Conservation (phyloP, 768 basidiomycete genomes). For the Lyophyllum decastes region DNA sequence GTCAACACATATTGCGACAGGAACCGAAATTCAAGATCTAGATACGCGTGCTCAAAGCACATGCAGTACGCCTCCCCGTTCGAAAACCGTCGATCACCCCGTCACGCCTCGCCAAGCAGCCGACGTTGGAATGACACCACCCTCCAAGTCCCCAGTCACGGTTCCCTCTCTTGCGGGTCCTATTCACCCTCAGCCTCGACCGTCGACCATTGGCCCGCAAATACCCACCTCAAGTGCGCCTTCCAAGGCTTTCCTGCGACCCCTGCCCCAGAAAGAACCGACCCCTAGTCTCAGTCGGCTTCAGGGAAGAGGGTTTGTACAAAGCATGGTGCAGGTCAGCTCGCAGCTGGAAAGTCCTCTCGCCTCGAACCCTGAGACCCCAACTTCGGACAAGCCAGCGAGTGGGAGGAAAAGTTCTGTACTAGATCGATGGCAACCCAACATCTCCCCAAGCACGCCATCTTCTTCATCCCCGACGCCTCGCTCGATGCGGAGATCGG, state of each 20-base stretch:
- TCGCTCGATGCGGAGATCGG: conserved; percentile 39
- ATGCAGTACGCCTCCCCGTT: conserved; percentile 7
- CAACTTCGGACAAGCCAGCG: conserved; percentile 32
- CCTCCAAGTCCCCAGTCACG: conserved; percentile 34
- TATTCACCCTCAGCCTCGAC: conserved; percentile 49
- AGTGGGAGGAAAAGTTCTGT: conserved; percentile 52
- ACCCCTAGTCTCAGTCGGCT: conserved; percentile 83
- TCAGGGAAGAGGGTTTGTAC: conserved; percentile 85
- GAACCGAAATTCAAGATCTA: conserved; percentile 3
- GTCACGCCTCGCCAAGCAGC: conserved; percentile 27
- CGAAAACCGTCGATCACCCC: conserved; percentile 15
- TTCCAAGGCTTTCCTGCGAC: conserved; percentile 63
- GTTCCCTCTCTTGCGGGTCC: conserved; percentile 53
- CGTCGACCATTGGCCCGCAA: conserved; percentile 42
- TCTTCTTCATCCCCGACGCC: conserved; percentile 43
- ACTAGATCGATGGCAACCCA: conserved; percentile 71
- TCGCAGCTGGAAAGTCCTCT: conserved; percentile 49
- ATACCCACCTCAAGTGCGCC: conserved; percentile 43
- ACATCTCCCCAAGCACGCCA: conserved; percentile 25
- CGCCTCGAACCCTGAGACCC: conserved; percentile 27
- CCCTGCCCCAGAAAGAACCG: conserved; percentile 61
- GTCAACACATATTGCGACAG: not conserved
- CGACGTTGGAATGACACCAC: conserved; percentile 24
- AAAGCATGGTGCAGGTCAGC: conserved; percentile 77
- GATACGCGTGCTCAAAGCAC: conserved; percentile 3